Conservation (phyloP, 108 stramenopile genomes). For the Cyclotella atomus region DNA sequence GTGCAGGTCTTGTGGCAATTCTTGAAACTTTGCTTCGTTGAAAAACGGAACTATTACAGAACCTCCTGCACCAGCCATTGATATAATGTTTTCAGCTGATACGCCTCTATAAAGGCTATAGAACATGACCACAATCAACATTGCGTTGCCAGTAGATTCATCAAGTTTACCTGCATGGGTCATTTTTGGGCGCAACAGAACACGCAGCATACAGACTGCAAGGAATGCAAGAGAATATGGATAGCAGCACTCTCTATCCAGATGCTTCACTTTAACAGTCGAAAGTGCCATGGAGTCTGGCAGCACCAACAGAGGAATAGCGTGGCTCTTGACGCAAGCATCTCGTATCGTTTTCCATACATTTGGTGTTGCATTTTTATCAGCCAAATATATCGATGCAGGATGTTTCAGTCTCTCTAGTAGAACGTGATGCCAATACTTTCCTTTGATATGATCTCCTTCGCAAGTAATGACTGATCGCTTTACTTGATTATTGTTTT, state of each 20-base stretch:
- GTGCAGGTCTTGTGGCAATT: conserved; percentile 64
- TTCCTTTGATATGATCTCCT: conserved; percentile 55
- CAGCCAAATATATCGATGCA: conserved; percentile 56
- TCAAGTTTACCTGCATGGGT: conserved; percentile 81
- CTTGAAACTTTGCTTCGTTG: conserved; percentile 3
- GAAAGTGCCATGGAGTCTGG: conserved; percentile 61
- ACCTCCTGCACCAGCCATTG: conserved; percentile 19
- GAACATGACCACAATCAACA: conserved; percentile 81
- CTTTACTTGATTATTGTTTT: neutral
- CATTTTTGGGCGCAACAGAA: conserved; percentile 52
- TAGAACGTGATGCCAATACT: conserved; percentile 49
- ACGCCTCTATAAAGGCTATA: conserved; percentile 73
- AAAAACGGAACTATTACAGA: conserved; percentile 69
- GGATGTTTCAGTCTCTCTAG: conserved; percentile 34
- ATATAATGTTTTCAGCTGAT: conserved; percentile 48
- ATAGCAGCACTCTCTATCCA: conserved; percentile 49
- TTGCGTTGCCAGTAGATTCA: conserved; percentile 53
- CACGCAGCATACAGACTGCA: conserved; percentile 76
- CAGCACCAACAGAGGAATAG: conserved; percentile 63
- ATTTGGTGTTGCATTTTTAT: conserved; percentile 80
- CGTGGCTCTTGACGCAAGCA: conserved; percentile 46
- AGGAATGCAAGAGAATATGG: conserved; percentile 81
- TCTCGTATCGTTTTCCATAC: conserved; percentile 56
- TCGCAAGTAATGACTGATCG: conserved; percentile 25
- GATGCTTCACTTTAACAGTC: conserved; percentile 45